Conservation (phyloP, 1,139 yeast species). For the Pichia sp. region DNA sequence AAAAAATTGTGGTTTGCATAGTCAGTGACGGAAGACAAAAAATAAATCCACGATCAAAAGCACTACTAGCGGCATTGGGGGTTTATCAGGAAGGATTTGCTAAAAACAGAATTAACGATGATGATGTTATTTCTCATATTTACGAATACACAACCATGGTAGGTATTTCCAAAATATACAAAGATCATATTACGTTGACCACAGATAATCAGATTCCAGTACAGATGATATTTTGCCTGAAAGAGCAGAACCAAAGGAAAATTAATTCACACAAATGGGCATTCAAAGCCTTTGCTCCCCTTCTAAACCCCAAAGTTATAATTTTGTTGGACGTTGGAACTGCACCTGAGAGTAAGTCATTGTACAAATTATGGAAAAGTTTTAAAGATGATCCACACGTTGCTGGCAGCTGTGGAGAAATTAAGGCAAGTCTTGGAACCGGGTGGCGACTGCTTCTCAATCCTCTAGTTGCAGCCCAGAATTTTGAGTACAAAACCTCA, state of each 20-base stretch:
- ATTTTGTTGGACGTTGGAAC: conserved; percentile 79
- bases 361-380: conserved; percentile 70
- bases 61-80: conserved; percentile 67
- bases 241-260: conserved; percentile 69
- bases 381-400: conserved; percentile 63
- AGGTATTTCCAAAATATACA: conserved; percentile 61
- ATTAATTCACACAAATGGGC: conserved; percentile 86
- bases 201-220: conserved; percentile 62
- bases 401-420: conserved; percentile 91
- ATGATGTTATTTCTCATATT: conserved; percentile 64
- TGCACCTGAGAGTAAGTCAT: conserved; percentile 66
- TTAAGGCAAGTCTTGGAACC: conserved; percentile 62
- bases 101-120: conserved; percentile 67
- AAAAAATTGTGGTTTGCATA: conserved; percentile 66
- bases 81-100: conserved; percentile 81
- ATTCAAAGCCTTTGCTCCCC: conserved; percentile 72
- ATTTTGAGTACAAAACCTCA: conserved; percentile 79
- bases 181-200: conserved; percentile 43
- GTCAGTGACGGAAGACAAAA: conserved; percentile 77
- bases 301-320: conserved; percentile 65
- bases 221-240: conserved; percentile 71
- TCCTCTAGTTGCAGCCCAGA: conserved; percentile 80
- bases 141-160: conserved; percentile 79
- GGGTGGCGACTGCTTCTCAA: conserved; percentile 46
- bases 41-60: conserved; percentile 60